Conservation (phyloP, 1,284 basidiomycete species). For the Sphagnurus paluster region DNA sequence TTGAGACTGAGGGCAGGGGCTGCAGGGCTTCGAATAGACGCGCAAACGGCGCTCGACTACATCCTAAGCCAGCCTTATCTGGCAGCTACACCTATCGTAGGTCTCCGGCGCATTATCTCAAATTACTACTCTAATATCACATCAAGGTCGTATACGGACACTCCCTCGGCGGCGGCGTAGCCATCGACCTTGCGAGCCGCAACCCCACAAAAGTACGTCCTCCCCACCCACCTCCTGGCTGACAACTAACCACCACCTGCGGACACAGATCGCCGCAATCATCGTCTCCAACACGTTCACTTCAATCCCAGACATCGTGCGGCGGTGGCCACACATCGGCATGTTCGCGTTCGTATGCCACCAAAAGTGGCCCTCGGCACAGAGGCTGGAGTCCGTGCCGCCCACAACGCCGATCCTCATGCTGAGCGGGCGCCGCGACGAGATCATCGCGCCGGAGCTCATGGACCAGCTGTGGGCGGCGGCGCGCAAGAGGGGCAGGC, state of each 20-base stretch:
- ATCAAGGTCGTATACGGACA: conserved; percentile 39
- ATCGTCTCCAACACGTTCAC: conserved; percentile 37
- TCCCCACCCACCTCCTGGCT: background rate
- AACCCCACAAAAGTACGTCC: conserved; percentile 28
- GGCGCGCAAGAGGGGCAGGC: conserved; percentile 23
- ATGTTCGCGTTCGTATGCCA: conserved; percentile 29
- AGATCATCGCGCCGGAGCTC: conserved; percentile 30
- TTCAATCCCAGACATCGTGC: conserved; percentile 33
- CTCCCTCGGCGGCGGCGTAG: conserved; percentile 44
- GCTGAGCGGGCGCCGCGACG: conserved; percentile 30
- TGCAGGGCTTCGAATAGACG: conserved; percentile 37
- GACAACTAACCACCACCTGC: background rate
- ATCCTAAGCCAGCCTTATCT: conserved; percentile 29
- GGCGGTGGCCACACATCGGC: conserved; percentile 29
- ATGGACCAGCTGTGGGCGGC: conserved; percentile 32
- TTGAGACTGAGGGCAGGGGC: background rate
- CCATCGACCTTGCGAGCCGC: conserved; percentile 39
- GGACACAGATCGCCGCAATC: conserved; percentile 27
- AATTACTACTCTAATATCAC: background rate
- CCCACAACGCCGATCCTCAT: conserved; percentile 30
- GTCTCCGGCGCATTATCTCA: background rate
- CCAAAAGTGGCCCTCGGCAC: conserved; percentile 33
- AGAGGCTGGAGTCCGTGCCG: conserved; percentile 27
- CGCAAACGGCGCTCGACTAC: conserved; percentile 41
- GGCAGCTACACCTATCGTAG: conserved; percentile 29